Evolutionary conservation across 495 filamentous ascomycete genomes (phyloP).

Genomic region (Hypoxylon cercidicola): DNA sequence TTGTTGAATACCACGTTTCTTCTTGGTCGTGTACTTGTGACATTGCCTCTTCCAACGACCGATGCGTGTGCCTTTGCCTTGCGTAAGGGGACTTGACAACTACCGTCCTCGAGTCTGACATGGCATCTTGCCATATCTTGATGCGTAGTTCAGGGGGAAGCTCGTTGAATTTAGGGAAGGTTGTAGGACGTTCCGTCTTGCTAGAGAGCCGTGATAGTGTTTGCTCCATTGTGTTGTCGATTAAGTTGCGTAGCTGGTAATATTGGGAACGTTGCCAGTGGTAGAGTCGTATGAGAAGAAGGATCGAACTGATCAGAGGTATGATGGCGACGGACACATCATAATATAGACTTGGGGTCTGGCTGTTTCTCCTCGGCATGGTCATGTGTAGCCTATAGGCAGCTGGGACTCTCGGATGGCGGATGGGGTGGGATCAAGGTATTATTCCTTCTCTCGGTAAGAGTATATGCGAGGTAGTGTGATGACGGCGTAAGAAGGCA

Average conservation of each 20-base stretch:
- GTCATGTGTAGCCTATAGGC: slow-evolving; percentile 24
- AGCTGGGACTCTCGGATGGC: slow-evolving; percentile 6
- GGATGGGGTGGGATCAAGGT: slow-evolving; percentile 10
- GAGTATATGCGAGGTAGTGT: slow-evolving; percentile 20
- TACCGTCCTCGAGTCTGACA: slow-evolving; percentile 41
- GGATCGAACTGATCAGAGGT: slow-evolving; percentile 35
- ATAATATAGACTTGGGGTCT: slow-evolving; percentile 32
- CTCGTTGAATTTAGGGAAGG: slow-evolving; percentile 52
- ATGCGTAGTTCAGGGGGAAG: slow-evolving; percentile 61
- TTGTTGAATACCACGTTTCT: slow-evolving; percentile 42
- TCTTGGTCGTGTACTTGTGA: slow-evolving; percentile 11
- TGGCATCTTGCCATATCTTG: slow-evolving; percentile 53
- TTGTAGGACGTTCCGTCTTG: slow-evolving; percentile 15
- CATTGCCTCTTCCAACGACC: slow-evolving; percentile 42
- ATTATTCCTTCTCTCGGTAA: slow-evolving; percentile 8
- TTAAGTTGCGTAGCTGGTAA: slow-evolving; percentile 31
- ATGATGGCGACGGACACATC: slow-evolving; percentile 35
- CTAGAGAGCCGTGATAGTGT: slow-evolving; percentile 28
- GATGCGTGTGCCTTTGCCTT: slow-evolving; percentile 21
- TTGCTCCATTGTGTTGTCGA: slow-evolving; percentile 38
- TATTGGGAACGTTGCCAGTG: slow-evolving; percentile 33
- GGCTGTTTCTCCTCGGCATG: slow-evolving; percentile 27
- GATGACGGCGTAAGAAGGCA: slow-evolving; percentile 17
- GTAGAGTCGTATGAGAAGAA: slow-evolving; percentile 32
- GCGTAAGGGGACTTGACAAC: slow-evolving; percentile 39